A percentile compares a stretch with the other conserved stretches of the same genome.
These are phyloP conservation scores for Gamarada debralockiae DNA, from an alignment of 495 filamentous ascomycete species.

Conservation along the genomic window DNA sequence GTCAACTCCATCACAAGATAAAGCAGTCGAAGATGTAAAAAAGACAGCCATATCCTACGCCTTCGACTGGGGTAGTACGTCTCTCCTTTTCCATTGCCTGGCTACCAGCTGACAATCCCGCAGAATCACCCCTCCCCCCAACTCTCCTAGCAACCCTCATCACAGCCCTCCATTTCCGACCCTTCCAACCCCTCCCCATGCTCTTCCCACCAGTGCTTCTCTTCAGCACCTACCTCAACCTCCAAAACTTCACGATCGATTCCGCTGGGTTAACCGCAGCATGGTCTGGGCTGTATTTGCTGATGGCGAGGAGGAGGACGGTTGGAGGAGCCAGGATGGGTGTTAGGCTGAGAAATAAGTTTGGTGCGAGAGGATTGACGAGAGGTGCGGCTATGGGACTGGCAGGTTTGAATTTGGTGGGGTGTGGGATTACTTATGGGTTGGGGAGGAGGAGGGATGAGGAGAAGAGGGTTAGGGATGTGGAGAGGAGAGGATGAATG, in stretches of 20 bases:
- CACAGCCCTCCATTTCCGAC: conserved; percentile 70
- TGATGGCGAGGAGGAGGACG: conserved; percentile 63
- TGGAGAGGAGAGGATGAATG: conserved; percentile 22
- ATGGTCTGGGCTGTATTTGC: conserved; percentile 80
- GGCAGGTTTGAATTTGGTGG: conserved; percentile 63
- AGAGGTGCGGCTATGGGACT: conserved; percentile 69
- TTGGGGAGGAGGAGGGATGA: conserved; percentile 52
- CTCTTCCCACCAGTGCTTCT: conserved; percentile 81
- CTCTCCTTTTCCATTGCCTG: neutral
- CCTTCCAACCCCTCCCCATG: conserved; percentile 71
- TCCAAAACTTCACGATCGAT: conserved; percentile 75
- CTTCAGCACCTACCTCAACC: conserved; percentile 80
- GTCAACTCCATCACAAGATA: conserved; percentile 7
- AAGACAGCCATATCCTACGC: conserved; percentile 47
- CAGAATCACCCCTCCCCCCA: conserved; percentile 77
- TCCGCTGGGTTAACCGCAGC: conserved; percentile 80
- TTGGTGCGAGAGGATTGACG: conserved; percentile 53
- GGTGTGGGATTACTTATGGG: conserved; percentile 68
- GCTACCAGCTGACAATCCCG: neutral
- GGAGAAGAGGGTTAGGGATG: conserved; percentile 31
- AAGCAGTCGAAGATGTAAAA: conserved; percentile 29
- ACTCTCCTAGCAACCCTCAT: conserved; percentile 77
- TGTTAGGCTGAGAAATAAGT: conserved; percentile 3
- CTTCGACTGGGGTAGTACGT: conserved; percentile 72
- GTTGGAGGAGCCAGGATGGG: conserved; percentile 1